Evolutionary conservation across 176 grass and related monocot species (phyloP).

Genomic region (Hyparrhenia diplandra): DNA sequence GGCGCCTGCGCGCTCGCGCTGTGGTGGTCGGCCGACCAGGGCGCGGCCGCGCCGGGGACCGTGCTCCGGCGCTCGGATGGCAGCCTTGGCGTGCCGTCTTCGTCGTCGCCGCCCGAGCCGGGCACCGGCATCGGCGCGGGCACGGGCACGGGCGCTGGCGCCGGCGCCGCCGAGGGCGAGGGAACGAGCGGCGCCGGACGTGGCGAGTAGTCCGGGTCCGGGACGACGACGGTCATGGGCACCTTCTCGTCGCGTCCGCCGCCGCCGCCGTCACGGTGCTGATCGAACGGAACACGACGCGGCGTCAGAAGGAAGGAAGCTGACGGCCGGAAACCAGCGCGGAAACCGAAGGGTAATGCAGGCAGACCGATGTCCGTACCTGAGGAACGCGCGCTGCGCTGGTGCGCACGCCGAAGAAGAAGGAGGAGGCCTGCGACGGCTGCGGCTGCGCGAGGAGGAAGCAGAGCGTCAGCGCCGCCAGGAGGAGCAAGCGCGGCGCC

Average conservation of each 20-base stretch:
- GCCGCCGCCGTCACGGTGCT: conserved; percentile 18
- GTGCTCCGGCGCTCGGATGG: conserved; percentile 44
- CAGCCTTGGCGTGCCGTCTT: conserved; percentile 52
- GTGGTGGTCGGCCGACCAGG: no score
- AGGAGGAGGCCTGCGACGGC: conserved; percentile 24
- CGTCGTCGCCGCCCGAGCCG: conserved; percentile 19
- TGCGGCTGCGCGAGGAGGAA: conserved; percentile 21
- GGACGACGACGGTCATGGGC: conserved; percentile 34
- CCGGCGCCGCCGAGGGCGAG: rapidly evolving
- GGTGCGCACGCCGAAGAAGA: conserved; percentile 20
- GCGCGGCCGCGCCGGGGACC: no score
- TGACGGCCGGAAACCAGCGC: no score
- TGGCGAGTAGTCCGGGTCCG: conserved; percentile 46
- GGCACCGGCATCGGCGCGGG: background rate
- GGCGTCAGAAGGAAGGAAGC: no score
- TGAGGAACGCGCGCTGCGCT: background rate
- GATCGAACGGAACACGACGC: background rate
- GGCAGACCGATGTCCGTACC: background rate
- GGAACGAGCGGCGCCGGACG: background rate
- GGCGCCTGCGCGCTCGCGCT: conserved; percentile 14
- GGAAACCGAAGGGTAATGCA: background rate
- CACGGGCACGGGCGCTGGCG: rapidly evolving
- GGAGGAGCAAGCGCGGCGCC: background rate
- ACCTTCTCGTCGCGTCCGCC: conserved; percentile 52
- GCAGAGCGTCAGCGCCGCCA: conserved; percentile 25